These are phyloP conservation scores for Casaregolazyma suthepensis DNA, from an alignment of 1,139 yeast species.

Conservation along the genomic window DNA sequence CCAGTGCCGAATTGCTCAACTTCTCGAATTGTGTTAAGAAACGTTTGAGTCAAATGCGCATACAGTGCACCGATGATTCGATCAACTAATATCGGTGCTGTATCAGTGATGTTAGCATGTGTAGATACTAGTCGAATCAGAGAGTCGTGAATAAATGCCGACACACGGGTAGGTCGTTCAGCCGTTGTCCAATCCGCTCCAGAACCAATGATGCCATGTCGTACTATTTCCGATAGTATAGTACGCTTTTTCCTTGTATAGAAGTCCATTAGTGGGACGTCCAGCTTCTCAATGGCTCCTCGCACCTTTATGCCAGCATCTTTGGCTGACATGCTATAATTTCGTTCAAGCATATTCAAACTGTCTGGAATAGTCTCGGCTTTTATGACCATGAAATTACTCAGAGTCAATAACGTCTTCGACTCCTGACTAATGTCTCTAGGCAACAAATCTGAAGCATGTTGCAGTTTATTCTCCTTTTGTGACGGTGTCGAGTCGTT, in stretches of 20 bases:
- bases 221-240: slow-evolving; percentile 42
- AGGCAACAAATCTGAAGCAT: slow-evolving; percentile 23
- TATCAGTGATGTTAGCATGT: slow-evolving; percentile 45
- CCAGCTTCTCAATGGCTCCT: slow-evolving; percentile 43
- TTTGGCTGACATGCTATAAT: slow-evolving; percentile 40
- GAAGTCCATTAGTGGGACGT: slow-evolving; percentile 46
- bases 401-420: slow-evolving; percentile 39
- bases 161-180: slow-evolving; percentile 31
- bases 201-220: slow-evolving; percentile 39
- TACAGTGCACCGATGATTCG: slow-evolving; percentile 43
- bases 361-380: slow-evolving; percentile 43
- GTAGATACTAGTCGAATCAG: slow-evolving; percentile 47
- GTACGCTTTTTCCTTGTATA: slow-evolving; percentile 47
- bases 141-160: slow-evolving; percentile 45
- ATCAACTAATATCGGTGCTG: slow-evolving; percentile 42
- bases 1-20: slow-evolving; percentile 33
- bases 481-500: neutral
- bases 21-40: slow-evolving; percentile 42
- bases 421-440: slow-evolving; percentile 33
- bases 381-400: slow-evolving; percentile 47
- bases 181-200: slow-evolving; percentile 42
- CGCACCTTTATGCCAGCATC: slow-evolving; percentile 39
- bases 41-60: slow-evolving; percentile 39
- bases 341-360: slow-evolving; percentile 42
- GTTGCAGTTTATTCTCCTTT: neutral